Evolutionary conservation across 768 basidiomycete genomes (phyloP).

Genomic region (Boletus insuetus): DNA sequence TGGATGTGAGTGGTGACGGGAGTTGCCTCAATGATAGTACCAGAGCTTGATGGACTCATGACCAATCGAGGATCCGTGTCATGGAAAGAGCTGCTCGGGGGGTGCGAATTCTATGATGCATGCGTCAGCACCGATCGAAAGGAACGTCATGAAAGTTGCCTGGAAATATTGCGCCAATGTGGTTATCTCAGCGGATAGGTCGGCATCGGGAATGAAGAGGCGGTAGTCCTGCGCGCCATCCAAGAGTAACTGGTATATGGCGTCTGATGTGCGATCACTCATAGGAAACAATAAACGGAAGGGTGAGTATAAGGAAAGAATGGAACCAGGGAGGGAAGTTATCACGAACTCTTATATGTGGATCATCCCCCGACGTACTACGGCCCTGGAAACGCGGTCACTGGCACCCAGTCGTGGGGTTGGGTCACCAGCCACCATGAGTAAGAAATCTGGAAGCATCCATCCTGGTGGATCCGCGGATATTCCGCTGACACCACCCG

Average conservation of each 20-base stretch:
- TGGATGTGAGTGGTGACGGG: neutral
- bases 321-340: neutral
- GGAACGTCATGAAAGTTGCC: neutral
- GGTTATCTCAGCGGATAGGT: neutral
- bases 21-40: neutral
- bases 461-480: too few species aligned
- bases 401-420: too few species aligned
- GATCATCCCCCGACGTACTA: too few species aligned
- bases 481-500: too few species aligned
- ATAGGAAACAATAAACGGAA: neutral
- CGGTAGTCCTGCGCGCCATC: neutral
- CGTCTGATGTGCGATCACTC: neutral
- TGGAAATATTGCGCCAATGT: neutral
- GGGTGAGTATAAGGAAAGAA: too few species aligned
- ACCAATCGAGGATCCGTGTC: neutral
- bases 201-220: neutral
- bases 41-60: neutral
- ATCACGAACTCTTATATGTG: conserved; percentile 4
- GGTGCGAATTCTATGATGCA: neutral
- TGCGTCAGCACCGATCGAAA: neutral
- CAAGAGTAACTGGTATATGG: neutral
- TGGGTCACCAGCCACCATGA: too few species aligned
- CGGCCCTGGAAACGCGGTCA: too few species aligned
- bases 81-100: neutral
- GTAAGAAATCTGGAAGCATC: too few species aligned